Percentiles rank a stretch among this genome's conserved stretches.
phyloP scores from a whole-genome alignment of 192 early-diverging fungal genomes.

The Linnemannia zychae region DNA sequence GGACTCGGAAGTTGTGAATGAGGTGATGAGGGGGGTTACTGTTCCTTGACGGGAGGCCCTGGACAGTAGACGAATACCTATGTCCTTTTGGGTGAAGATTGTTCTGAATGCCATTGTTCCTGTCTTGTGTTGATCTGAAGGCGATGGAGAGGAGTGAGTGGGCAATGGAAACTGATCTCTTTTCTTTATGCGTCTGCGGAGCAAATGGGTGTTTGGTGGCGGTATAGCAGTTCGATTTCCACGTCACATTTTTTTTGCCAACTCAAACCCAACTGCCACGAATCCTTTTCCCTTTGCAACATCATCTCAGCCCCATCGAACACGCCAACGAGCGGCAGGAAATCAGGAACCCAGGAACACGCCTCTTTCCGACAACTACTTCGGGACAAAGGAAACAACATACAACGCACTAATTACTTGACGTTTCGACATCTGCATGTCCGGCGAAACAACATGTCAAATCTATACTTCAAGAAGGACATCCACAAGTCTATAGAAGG shows the following conservation, averaged over 20 bases:
- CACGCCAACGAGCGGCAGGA: neutral
- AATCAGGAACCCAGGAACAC: neutral
- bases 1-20: neutral
- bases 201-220: conserved; percentile 7
- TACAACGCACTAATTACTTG: neutral
- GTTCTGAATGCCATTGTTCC: conserved; percentile 5
- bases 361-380: no score
- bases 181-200: neutral
- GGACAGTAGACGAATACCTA: neutral
- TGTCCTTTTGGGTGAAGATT: neutral
- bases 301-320: neutral
- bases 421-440: conserved; percentile 8
- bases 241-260: neutral
- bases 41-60: neutral
- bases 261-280: neutral
- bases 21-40: neutral
- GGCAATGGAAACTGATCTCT: neutral
- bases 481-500: conserved; percentile 47
- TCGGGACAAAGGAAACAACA: neutral
- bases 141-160: neutral
- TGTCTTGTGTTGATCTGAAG: neutral
- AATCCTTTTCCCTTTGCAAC: neutral
- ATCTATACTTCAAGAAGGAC: conserved; percentile 39
- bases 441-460: conserved; percentile 16
- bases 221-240: neutral